phyloP scores from a whole-genome alignment of 1,284 basidiomycete genomes.

The Pyrrhoderma lamaoense region DNA sequence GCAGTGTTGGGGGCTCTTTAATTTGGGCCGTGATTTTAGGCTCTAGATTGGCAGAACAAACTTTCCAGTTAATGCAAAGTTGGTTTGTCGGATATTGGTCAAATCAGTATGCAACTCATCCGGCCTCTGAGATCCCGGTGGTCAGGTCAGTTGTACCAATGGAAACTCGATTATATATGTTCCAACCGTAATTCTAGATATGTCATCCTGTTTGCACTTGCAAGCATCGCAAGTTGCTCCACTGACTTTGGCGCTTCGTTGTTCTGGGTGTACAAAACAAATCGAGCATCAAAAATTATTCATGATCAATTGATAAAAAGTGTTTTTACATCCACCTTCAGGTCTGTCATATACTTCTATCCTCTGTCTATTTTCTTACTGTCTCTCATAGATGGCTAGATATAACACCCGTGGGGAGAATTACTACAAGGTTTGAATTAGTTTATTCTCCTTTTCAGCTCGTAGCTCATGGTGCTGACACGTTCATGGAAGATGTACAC shows the following conservation, averaged over 20 bases:
- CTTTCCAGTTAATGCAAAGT: constrained; percentile 15
- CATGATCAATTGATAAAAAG: constrained; percentile 3
- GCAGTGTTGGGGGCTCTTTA: constrained; percentile 17
- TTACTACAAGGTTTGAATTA: constrained; percentile 31
- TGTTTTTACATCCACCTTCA: constrained; percentile 33
- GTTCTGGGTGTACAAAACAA: constrained; percentile 5
- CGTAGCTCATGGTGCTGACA: too few relatives aligned
- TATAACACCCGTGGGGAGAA: constrained; percentile 34
- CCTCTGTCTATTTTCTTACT: background rate
- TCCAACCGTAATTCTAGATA: constrained; percentile 14
- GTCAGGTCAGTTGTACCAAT: constrained; percentile 31
- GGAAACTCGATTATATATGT: background rate
- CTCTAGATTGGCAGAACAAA: background rate
- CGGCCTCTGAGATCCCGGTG: constrained; percentile 31
- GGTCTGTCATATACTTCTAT: constrained; percentile 18
- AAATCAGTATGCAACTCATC: constrained; percentile 28
- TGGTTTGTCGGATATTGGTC: constrained; percentile 38
- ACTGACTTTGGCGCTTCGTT: background rate
- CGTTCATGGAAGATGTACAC: constrained; percentile 29
- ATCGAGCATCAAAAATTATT: constrained; percentile 7
- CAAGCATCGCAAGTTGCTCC: constrained; percentile 23
- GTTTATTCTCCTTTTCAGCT: constrained; percentile 21
- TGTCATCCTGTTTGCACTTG: constrained; percentile 25
- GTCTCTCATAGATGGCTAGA: constrained; percentile 29
- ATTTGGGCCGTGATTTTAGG: constrained; percentile 14